Base-by-base conservation (phyloP, 805 yeast species). In the Limtongozyma cylindracea region DNA sequence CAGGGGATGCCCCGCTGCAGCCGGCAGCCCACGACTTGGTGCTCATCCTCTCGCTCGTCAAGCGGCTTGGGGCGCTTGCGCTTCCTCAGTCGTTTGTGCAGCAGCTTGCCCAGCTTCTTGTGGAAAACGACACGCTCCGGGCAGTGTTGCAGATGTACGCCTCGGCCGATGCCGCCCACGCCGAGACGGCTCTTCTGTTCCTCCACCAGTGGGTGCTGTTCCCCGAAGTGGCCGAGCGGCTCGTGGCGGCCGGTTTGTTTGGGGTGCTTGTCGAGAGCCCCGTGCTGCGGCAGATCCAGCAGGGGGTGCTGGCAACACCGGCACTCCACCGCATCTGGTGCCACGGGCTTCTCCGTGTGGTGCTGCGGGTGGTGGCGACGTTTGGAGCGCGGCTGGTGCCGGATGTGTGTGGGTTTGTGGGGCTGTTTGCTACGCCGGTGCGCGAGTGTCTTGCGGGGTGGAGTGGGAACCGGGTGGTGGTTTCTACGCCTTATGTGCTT, bases 261-360 rank as follows among this genome's bases (percentile, higher is more conserved):
- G 13, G 5, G 13, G 11, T 18, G 20, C 44, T 82, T 19, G 55
- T 67, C 4, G 91, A 78, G 32, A 68, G 88, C 24, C 68, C 80
- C 5, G 53, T 76, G 1, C 70, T 91, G 0, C 42, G 53, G 13
- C 52, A 53, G 2, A 61, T 82, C 19, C 77, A 70, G 35, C 48
- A 54, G 4, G 92, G 91, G 1, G 56, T 56, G 6, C 42, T 76
- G 3, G 47, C 53, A 9, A 56, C 61, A 3, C 57, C 74, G 1
- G 57, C 60, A 21, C 43, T 73, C 26, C 84, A 80, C 38, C 55
- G 60, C 23, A 48, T 74, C n/a, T 82, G 95, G 95, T 58, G 65
- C n/a, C 65, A 69, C 33, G 92, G 93, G 1, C 43, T 82, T 10
- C 47, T 82, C 15, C 67, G 88, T 0, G 60, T 76, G 4, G 45